phyloP scores from a whole-genome alignment of 306 rosid genomes.

The Cucurbita ficifolia region DNA sequence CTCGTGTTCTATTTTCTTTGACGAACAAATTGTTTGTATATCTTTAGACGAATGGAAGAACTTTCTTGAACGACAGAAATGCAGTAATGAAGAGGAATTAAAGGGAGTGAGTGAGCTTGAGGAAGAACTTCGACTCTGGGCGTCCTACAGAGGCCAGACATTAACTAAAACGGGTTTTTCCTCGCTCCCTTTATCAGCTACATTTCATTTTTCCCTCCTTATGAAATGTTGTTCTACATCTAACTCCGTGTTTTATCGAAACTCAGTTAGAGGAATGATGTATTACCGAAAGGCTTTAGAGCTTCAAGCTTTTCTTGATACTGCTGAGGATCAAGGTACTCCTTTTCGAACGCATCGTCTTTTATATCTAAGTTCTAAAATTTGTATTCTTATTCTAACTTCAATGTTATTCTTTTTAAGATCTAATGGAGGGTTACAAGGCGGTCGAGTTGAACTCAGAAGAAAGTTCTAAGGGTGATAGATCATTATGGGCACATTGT shows the following conservation, averaged over 20 bases:
- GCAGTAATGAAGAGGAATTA: slow-evolving; percentile 52
- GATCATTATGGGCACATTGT: slow-evolving; percentile 83
- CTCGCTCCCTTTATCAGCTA: neutral
- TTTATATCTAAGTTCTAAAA: neutral
- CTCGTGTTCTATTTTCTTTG: neutral
- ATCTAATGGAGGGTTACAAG: slow-evolving; percentile 91
- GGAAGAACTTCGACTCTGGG: slow-evolving; percentile 91
- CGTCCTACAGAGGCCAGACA: slow-evolving; percentile 94
- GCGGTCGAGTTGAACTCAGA: slow-evolving; percentile 75
- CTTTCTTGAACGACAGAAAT: slow-evolving; percentile 60
- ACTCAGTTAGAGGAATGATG: slow-evolving; percentile 93
- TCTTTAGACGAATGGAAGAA: slow-evolving; percentile 85
- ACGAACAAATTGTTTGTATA: neutral
- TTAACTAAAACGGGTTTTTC: slow-evolving; percentile 77
- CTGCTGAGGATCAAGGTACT: slow-evolving; percentile 84
- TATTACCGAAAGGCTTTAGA: slow-evolving; percentile 91
- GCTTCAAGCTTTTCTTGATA: slow-evolving; percentile 95
- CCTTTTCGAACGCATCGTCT: neutral
- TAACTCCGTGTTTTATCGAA: slow-evolving; percentile 10
- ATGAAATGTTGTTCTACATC: neutral
- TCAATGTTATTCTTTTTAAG: slow-evolving; percentile 27
- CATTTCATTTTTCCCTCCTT: neutral
- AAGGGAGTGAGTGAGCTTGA: slow-evolving; percentile 53
- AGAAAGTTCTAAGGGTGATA: slow-evolving; percentile 61
- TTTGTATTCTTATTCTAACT: neutral